Conservation (phyloP, 2,329 filamentous ascomycete species). For the Ophiostoma sp. region DNA sequence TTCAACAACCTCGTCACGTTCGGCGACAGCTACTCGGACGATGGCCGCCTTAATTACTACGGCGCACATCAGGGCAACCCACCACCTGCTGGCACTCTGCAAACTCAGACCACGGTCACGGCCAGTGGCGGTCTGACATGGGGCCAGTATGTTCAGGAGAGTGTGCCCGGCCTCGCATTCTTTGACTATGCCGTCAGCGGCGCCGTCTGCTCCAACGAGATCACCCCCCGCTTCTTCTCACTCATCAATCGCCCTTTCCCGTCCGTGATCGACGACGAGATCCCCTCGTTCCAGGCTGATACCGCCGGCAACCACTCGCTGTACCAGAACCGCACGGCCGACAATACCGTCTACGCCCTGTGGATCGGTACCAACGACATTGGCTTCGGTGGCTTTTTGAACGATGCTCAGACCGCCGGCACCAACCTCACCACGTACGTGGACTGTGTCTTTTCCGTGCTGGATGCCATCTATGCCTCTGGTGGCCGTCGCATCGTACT, state of each 20-base stretch:
- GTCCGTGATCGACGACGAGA: slow-evolving; percentile 61
- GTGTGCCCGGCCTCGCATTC: slow-evolving; percentile 56
- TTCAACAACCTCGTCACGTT: slow-evolving; percentile 69
- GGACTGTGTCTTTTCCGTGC: slow-evolving; percentile 62
- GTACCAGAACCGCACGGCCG: slow-evolving; percentile 47
- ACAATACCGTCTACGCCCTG: slow-evolving; percentile 70
- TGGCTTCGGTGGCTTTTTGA: slow-evolving; percentile 64
- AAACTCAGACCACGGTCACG: slow-evolving; percentile 52
- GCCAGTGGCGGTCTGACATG: slow-evolving; percentile 67
- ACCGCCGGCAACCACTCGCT: slow-evolving; percentile 42
- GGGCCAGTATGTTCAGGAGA: slow-evolving; percentile 64
- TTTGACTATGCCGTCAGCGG: slow-evolving; percentile 73
- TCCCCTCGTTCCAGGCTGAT: slow-evolving; percentile 58
- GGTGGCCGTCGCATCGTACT: slow-evolving; percentile 72
- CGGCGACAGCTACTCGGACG: slow-evolving; percentile 76
- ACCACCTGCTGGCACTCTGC: slow-evolving; percentile 60
- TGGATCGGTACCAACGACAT: slow-evolving; percentile 85
- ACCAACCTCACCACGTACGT: slow-evolving; percentile 65
- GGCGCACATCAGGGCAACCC: slow-evolving; percentile 54
- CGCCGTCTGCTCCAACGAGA: slow-evolving; percentile 69
- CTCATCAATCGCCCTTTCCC: slow-evolving; percentile 59
- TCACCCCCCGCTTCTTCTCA: slow-evolving; percentile 57
- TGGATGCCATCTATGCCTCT: slow-evolving; percentile 63
- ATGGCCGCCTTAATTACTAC: slow-evolving; percentile 67
- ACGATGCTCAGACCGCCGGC: slow-evolving; percentile 59